A percentile compares a stretch with the other conserved stretches of the same genome.
These are phyloP conservation scores for Apiotrichum brassicae DNA, from an alignment of 1,284 basidiomycete species.

Conservation along the genomic window DNA sequence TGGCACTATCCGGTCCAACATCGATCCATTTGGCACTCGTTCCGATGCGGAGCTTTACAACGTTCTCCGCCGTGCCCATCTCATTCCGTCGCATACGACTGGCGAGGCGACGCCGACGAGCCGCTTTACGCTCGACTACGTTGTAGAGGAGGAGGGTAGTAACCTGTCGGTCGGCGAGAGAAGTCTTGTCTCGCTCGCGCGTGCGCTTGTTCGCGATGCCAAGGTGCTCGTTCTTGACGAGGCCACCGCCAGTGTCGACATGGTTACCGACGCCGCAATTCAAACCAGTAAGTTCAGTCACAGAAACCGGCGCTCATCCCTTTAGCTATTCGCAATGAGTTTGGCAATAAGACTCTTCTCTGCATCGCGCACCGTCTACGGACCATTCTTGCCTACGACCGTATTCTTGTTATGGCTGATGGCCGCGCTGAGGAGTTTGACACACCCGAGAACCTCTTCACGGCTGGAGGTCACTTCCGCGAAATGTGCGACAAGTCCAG, in stretches of 20 bases:
- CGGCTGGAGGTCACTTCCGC: slow-evolving; percentile 65
- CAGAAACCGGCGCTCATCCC: background rate
- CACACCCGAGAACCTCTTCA: slow-evolving; percentile 67
- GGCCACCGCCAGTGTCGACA: slow-evolving; percentile 50
- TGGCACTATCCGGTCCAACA: slow-evolving; percentile 54
- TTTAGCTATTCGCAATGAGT: slow-evolving; percentile 58
- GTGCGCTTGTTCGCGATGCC: slow-evolving; percentile 54
- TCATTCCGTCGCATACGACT: slow-evolving; percentile 49
- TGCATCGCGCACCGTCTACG: slow-evolving; percentile 65
- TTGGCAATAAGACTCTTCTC: slow-evolving; percentile 57
- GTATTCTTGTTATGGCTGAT: slow-evolving; percentile 63
- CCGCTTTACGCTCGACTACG: slow-evolving; percentile 69
- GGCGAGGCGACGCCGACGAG: slow-evolving; percentile 36
- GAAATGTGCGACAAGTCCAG: slow-evolving; percentile 68
- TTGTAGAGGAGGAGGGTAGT: slow-evolving; percentile 75
- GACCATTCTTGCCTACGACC: slow-evolving; percentile 74
- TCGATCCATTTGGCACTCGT: slow-evolving; percentile 67
- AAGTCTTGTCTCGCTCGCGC: slow-evolving; percentile 62
- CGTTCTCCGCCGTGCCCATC: slow-evolving; percentile 68
- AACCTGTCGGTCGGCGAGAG: slow-evolving; percentile 67
- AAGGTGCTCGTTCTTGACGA: slow-evolving; percentile 61
- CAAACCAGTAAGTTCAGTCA: slow-evolving; percentile 50
- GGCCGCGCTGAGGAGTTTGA: slow-evolving; percentile 68
- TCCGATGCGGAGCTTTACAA: slow-evolving; percentile 75
- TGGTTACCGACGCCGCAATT: slow-evolving; percentile 65